Base-by-base conservation (phyloP, 164 flowering plant genomes). In the Amborella trichopoda region DNA sequence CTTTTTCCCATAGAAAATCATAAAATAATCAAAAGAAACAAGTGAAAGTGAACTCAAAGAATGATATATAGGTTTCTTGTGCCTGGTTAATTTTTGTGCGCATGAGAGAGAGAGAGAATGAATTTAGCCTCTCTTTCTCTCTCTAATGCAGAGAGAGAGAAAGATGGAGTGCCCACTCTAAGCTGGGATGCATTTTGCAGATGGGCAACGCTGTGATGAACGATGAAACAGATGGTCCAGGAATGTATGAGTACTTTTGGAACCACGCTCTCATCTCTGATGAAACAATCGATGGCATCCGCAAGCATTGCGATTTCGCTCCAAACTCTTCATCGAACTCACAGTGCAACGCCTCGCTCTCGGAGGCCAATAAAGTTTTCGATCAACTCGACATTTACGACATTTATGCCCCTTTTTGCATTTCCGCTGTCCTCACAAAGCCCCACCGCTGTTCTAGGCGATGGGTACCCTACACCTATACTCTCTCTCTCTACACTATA, bases 121-220 rank as follows among this genome's bases (percentile, higher is more conserved):
- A n/a, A n/a, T n/a, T n/a, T n/a, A n/a, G n/a, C n/a, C n/a, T n/a
- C n/a, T n/a, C n/a, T n/a, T n/a, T n/a, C n/a, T n/a, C n/a, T n/a
- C n/a, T n/a, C n/a, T n/a, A n/a, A n/a, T n/a, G n/a, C n/a, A n/a
- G n/a, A n/a, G n/a, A n/a, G n/a, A n/a, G n/a, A n/a, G n/a, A n/a
- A n/a, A n/a, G n/a, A n/a, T n/a, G n/a, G n/a, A n/a, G n/a, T n/a
- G n/a, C n/a, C n/a, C n/a, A n/a, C n/a, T n/a, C n/a, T n/a, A n/a
- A n/a, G n/a, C n/a, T n/a, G n/a, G n/a, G n/a, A n/a, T n/a, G n/a
- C n/a, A n/a, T 32, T 32, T 32, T 63, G 64, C 73, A 85, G 95
- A 76, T 86, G 39, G 95, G 95, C 8, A 86, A 86, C 62, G 84
- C 82, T 6, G 77, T 62, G 55, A 68, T 82, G 40, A 61, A 86